These are phyloP conservation scores for Spergularia marina DNA, from an alignment of 148 eudicot genomes.

Conservation along the genomic window DNA sequence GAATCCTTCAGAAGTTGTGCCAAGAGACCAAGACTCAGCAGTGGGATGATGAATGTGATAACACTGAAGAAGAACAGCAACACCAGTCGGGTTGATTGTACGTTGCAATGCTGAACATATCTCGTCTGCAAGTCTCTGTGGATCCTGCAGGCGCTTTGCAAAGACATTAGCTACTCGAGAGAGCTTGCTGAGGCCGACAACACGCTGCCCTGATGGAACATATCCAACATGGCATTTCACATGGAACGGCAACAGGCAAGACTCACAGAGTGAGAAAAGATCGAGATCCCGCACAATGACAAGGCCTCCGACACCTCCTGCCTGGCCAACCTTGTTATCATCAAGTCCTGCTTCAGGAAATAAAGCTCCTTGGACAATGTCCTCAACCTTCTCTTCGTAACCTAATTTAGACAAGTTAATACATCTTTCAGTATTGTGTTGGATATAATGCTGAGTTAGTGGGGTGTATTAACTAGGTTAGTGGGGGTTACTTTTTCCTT, in stretches of 20 bases:
- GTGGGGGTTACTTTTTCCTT: too few relatives aligned
- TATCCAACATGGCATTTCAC: constrained; percentile 54
- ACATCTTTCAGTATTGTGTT: not conserved
- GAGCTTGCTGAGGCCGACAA: constrained; percentile 18
- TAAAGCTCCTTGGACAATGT: constrained; percentile 79
- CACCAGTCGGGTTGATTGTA: constrained; percentile 66
- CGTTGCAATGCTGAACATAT: constrained; percentile 62
- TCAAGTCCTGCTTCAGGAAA: constrained; percentile 88
- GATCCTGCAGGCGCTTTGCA: constrained; percentile 87
- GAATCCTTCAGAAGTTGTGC: constrained; percentile 46
- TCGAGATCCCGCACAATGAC: constrained; percentile 92
- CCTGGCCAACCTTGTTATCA: constrained; percentile 53
- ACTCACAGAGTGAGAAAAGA: constrained; percentile 84
- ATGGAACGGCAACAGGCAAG: constrained; percentile 85
- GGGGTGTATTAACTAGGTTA: too few relatives aligned
- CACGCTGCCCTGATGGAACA: constrained; percentile 11
- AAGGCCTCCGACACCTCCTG: constrained; percentile 90
- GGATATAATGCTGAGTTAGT: too few relatives aligned
- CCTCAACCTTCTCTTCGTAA: constrained; percentile 62
- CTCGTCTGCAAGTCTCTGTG: constrained; percentile 82
- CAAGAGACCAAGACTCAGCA: constrained; percentile 50
- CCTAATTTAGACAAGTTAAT: constrained; percentile 36
- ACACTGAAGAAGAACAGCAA: constrained; percentile 79
- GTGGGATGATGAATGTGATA: constrained; percentile 64
- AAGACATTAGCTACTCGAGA: constrained; percentile 69